These are phyloP conservation scores for Blastocladiella emersonii DNA, from an alignment of 371 early-diverging fungal genomes.

Conservation along the genomic window DNA sequence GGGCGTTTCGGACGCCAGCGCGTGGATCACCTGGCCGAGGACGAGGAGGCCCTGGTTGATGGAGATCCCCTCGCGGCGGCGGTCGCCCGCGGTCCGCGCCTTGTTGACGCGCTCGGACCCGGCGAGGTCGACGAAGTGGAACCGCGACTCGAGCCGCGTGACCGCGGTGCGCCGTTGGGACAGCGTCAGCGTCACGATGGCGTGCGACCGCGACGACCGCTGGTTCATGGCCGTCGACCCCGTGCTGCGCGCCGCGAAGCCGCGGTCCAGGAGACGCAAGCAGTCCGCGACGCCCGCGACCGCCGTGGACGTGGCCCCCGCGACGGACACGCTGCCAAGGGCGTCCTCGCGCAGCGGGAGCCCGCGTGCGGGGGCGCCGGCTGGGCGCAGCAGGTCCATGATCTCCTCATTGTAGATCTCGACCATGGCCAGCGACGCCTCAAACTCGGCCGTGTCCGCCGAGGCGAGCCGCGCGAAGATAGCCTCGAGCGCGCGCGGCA, in stretches of 20 bases:
- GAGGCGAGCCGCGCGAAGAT: slow-evolving; percentile 49
- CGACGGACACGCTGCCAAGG: slow-evolving; percentile 76
- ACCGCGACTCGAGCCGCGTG: slow-evolving; percentile 57
- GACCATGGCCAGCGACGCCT: slow-evolving; percentile 15
- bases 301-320: too few species aligned
- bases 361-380: not conserved
- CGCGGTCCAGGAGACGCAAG: slow-evolving; percentile 42
- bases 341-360: slow-evolving; percentile 82
- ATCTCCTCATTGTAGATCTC: slow-evolving; percentile 98
- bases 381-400: slow-evolving; percentile 51
- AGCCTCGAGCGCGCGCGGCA: slow-evolving; percentile 70
- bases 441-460: slow-evolving; percentile 47
- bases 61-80: slow-evolving; percentile 91
- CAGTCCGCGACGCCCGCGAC: too few species aligned
- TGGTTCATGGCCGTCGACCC: slow-evolving; percentile 95
- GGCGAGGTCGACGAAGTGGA: slow-evolving; percentile 99
- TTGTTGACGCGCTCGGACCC: slow-evolving; percentile 97
- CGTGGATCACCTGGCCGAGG: slow-evolving; percentile 97
- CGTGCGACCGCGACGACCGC: slow-evolving; percentile 90
- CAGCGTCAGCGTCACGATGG: slow-evolving; percentile 84
- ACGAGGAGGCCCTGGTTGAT: slow-evolving; percentile 97
- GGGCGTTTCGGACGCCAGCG: slow-evolving; percentile 63
- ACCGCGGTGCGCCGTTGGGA: slow-evolving; percentile 37
- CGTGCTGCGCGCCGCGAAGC: slow-evolving; percentile 72
- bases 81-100: slow-evolving; percentile 88